These are phyloP conservation scores for Dictyostelium citrinum DNA, from an alignment of 78 protist genomes.

Conservation along the genomic window DNA sequence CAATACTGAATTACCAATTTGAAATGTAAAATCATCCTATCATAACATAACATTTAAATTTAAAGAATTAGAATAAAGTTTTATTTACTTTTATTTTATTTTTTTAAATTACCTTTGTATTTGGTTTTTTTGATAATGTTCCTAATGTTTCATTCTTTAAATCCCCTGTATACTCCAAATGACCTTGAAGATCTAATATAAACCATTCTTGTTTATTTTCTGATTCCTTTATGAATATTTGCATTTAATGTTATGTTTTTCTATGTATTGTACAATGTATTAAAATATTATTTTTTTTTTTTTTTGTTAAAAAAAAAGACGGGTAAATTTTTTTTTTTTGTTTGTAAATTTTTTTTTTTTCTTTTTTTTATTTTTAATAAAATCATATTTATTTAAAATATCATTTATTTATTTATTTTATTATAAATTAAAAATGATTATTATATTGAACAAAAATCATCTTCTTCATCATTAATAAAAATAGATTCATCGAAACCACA, in stretches of 20 bases:
- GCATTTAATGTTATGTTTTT: not conserved
- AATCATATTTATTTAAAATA: too few relatives aligned
- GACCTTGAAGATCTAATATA: slow-evolving; percentile 13
- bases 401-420: too few relatives aligned
- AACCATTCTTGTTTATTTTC: not conserved
- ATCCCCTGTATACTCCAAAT: not conserved
- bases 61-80: not conserved
- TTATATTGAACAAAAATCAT: too few relatives aligned
- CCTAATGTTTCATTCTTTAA: not conserved
- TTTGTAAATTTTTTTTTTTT: too few relatives aligned
- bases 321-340: too few relatives aligned
- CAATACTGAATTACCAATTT: not conserved
- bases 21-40: slow-evolving; percentile 11
- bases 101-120: not conserved
- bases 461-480: too few relatives aligned
- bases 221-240: slow-evolving; percentile 22
- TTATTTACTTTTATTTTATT: not conserved
- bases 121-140: not conserved
- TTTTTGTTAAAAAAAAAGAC: too few relatives aligned
- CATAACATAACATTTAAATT: not conserved
- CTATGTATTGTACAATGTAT: not conserved
- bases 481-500: too few relatives aligned
- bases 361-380: too few relatives aligned
- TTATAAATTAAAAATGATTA: too few relatives aligned
- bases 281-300: too few relatives aligned